Conservation (phyloP, 2,329 filamentous ascomycete genomes). For the Paecilomyces sp. region DNA sequence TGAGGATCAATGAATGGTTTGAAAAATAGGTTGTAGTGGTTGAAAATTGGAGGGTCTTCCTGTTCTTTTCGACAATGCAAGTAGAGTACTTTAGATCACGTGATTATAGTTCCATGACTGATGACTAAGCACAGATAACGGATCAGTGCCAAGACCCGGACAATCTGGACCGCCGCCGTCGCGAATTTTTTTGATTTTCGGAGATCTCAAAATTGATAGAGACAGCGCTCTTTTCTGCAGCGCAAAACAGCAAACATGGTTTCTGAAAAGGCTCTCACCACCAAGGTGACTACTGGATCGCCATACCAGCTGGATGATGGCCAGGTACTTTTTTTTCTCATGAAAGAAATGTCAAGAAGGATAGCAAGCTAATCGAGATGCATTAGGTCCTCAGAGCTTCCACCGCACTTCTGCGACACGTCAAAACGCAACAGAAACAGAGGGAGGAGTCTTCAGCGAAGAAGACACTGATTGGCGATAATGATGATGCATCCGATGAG, state of each 20-base stretch:
- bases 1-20: too few species aligned
- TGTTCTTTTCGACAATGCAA: too few species aligned
- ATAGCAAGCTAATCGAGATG: constrained; percentile 10
- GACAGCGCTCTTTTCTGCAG: constrained; percentile 5
- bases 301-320: constrained; percentile 43
- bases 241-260: constrained; percentile 25
- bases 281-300: constrained; percentile 33
- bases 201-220: constrained; percentile 19
- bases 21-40: too few species aligned
- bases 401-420: constrained; percentile 51
- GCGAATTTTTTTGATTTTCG: constrained; percentile 28
- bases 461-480: constrained; percentile 47
- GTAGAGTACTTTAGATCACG: background rate
- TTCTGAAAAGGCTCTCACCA: constrained; percentile 31
- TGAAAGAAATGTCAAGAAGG: background rate
- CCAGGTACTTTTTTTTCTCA: constrained; percentile 29
- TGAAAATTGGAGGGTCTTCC: too few species aligned
- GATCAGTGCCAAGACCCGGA: constrained; percentile 18
- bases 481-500: constrained; percentile 39
- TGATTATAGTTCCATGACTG: background rate
- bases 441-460: constrained; percentile 44
- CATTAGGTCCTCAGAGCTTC: constrained; percentile 52
- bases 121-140: constrained; percentile 11
- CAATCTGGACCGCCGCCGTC: constrained; percentile 30
- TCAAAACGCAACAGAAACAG: constrained; percentile 43